phyloP scores from a whole-genome alignment of 768 basidiomycete species.

The Xerocomus brunneocitrinus region DNA sequence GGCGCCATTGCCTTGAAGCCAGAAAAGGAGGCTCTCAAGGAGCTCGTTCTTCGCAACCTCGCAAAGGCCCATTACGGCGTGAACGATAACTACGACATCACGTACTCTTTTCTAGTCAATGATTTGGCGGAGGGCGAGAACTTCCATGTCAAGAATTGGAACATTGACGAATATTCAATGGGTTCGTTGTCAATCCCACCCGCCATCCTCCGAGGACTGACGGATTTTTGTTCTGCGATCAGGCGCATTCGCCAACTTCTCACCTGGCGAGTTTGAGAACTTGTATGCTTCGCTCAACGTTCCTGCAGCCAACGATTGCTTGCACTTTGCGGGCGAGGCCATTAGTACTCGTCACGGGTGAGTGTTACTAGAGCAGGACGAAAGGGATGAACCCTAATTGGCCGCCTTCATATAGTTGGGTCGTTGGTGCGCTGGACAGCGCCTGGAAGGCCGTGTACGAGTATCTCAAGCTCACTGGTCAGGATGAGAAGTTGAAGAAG shows the following conservation, averaged over 20 bases:
- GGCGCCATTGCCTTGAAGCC: slow-evolving; percentile 28
- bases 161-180: slow-evolving; percentile 27
- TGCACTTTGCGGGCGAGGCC: slow-evolving; percentile 17
- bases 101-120: slow-evolving; percentile 17
- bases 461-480: slow-evolving; percentile 15
- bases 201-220: background rate
- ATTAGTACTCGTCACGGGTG: slow-evolving; percentile 12
- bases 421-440: slow-evolving; percentile 38
- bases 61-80: slow-evolving; percentile 17
- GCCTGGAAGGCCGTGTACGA: slow-evolving; percentile 33
- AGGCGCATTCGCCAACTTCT: slow-evolving; percentile 41
- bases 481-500: slow-evolving; percentile 1
- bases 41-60: slow-evolving; percentile 24
- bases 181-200: slow-evolving; percentile 20
- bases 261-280: slow-evolving; percentile 35
- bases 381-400: slow-evolving; percentile 20
- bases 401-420: slow-evolving; percentile 29
- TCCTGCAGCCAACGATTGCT: slow-evolving; percentile 23
- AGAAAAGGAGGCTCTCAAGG: slow-evolving; percentile 17
- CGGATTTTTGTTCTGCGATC: background rate
- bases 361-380: background rate
- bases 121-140: slow-evolving; percentile 17
- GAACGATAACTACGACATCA: background rate
- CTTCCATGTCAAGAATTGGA: slow-evolving; percentile 34
- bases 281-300: slow-evolving; percentile 29